Evolutionary conservation across 805 yeast species (phyloP), one percentile per base, ranked within the genome.

Genomic region (Zygosaccharomyces pseudorouxii): DNA sequence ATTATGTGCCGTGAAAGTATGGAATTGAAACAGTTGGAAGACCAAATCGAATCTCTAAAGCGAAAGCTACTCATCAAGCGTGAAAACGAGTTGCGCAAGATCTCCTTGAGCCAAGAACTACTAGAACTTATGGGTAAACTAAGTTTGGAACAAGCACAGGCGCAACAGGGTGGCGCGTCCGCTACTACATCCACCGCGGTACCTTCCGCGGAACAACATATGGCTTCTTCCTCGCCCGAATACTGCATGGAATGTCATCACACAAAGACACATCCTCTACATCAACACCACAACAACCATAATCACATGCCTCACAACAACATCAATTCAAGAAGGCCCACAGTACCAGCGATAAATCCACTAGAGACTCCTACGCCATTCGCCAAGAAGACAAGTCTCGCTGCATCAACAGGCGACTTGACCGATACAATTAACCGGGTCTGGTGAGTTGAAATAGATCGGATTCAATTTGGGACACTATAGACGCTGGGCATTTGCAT

Each of bases 11-110:
- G 56, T 44, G 73, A 70, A 43, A 67, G 69, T 18, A 52, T 55
- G 19, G 74, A 70, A 44, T 55, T 71, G 23, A 60, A 60, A 40
- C 57, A 57, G 25, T 51, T 71, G 31, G 67, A 70, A 43, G 59
- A 57, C 7, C 66, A 67, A 44, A 65, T 71, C n/a, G 60, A 57
- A 22, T 53, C 59, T 2, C 55, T 68, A 25, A 64, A 63, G 31
- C 51, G 62, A n/a, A 65, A 62, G 41, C 55, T 71, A 12, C 58
- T 60, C 14, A 55, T 65, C 22, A 65, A 67, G 49, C 65, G 67
- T 35, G 71, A 68, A 37, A 68, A 69, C 50, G 69, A 66, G 45
- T 51, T 62, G 29, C 62, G 69, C 39, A 70, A 68, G 50, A 53
- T 57, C 12, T 64, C 68, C 14, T 54, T 70, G 44, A 62, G 66